phyloP scores from a whole-genome alignment of 306 rosid genomes.

The Morella rubra region DNA sequence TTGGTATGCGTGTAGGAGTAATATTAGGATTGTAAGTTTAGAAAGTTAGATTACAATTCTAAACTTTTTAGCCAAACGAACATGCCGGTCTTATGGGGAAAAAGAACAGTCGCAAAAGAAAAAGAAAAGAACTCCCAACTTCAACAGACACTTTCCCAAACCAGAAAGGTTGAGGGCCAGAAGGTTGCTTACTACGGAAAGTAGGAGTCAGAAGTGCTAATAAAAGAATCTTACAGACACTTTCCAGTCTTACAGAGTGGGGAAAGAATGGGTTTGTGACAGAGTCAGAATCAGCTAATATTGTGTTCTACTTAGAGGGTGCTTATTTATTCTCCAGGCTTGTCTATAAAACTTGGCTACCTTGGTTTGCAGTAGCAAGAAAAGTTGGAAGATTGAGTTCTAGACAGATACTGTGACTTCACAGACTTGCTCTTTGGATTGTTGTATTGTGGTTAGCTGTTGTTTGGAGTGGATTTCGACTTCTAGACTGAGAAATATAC shows the following conservation, averaged over 20 bases:
- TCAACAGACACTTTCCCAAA: neutral
- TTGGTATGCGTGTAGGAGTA: no score
- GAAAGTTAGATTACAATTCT: no score
- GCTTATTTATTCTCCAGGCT: neutral
- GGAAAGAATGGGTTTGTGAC: neutral
- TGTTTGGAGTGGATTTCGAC: neutral
- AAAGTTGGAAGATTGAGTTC: neutral
- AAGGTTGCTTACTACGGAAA: neutral
- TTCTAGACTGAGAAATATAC: neutral
- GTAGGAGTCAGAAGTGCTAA: neutral
- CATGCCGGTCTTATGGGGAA: neutral
- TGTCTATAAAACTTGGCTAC: neutral
- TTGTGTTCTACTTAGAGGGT: neutral
- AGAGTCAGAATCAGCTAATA: neutral
- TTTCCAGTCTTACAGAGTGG: no score
- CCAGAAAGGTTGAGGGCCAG: neutral
- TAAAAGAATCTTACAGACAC: neutral
- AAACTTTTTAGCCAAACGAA: no score
- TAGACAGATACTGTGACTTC: neutral
- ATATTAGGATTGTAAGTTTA: no score
- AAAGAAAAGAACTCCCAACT: neutral
- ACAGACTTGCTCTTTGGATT: neutral
- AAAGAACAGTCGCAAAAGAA: neutral
- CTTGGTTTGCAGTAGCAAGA: neutral
- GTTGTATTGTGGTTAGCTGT: neutral